Base-by-base conservation (phyloP, 495 filamentous ascomycete genomes). In the Talaromyces stipitatus region DNA sequence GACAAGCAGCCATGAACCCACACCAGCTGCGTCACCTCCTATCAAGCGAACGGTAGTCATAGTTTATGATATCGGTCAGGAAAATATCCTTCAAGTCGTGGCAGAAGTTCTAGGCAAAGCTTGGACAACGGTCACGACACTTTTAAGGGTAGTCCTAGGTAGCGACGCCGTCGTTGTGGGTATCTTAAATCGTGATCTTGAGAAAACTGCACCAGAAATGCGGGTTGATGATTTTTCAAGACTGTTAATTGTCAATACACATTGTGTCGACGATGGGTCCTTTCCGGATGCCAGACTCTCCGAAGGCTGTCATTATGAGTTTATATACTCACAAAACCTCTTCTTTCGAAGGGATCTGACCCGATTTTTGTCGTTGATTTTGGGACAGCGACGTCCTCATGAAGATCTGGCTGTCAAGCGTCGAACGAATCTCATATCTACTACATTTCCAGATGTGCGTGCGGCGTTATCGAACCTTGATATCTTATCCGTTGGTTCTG, bases 401-500 rank as follows among this genome's bases (percentile, higher is more conserved):
- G 84, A 85, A 58, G 83, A 86, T 32, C 69, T 94, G 58, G 82
- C 87, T 68, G 83, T 81, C 36, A 92, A 91, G 62, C 79, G 79
- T 27, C 77, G 88, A 45, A 92, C 88, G 0, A 91, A 87, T 66
- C 83, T 91, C 60, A 90, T 94, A 56, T 91, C 88, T 36, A 90
- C 88, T 0, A 94, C 89, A 2, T 94, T 94, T 58, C 87, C 89
- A 0, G 89, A 92, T 66, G 88, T 94, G 3, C 86, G 83, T 62
- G 85, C 89, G 28, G 88, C 88, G n/a, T 71, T 92, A 54, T 86
- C 89, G 1, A 92, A 91, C 67, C 75, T 94, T 43, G 87, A 92
- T 71, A 90, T 92, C 58, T 72, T 92, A 14, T 90, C 89, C 5
- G 89, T 94, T 5, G 89, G 89, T 9, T 83, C 88, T 11, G 89